Base-by-base conservation (phyloP, 805 yeast genomes). In the Torulaspora indica region DNA sequence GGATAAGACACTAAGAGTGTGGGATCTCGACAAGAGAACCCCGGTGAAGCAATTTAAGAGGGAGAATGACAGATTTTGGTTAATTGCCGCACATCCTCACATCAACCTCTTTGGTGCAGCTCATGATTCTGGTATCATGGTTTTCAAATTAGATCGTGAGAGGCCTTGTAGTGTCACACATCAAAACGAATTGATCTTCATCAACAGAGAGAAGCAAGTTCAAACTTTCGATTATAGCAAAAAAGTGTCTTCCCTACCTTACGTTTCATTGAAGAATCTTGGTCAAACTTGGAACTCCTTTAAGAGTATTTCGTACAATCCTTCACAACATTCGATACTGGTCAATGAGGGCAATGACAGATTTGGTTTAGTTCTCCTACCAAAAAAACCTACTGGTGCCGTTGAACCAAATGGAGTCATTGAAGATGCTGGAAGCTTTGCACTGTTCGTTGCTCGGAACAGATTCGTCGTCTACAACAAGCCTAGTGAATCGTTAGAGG, bases 61-160 rank as follows among this genome's bases (percentile, higher is more conserved):
- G 66, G 97, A 90, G 54, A 77, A 81, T 60, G 98, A 91, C 64
- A 78, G 97, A 67, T 90, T 93, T 69, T 93, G 98, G 98, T 72
- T 86, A 55, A 73, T 91, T 52, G 82, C 90, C 13, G 76, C 87
- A 37, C 99, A 93, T 65, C 97, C 97, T 48, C 71, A 75, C 36
- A 83, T 91, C 67, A 93, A 93, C 66, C 75, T 93, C 60, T 89
- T 93, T 71, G 98, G 96, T 44, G 84, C 96, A 24, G 91, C 95
- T 57, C 98, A 91, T 68, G 98, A 95, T 67, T 76, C 89, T 12
- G 99, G 99, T 65, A 95, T 89, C 24, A 90, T 90, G 95, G 95
- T 93, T 39, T 95, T 93, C 78, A 93, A 93, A 70, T 76, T 93
- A 49, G 96, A 88, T 66, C 85, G 98, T 64, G 99, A 93, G 73